Conservation (phyloP, 1,139 yeast species). For the Zygosaccharomyces sapae region DNA sequence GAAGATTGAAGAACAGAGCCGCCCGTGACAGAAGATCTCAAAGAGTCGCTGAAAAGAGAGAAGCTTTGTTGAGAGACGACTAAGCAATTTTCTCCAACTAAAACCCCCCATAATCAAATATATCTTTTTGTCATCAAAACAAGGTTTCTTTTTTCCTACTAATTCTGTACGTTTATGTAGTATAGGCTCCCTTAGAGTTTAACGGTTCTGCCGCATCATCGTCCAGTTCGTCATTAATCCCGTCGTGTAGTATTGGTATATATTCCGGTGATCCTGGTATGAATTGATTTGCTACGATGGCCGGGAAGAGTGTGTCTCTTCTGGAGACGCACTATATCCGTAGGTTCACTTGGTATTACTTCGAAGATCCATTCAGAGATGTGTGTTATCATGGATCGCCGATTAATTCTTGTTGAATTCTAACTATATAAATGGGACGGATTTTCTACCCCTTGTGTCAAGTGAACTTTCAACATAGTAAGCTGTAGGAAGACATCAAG, state of each 20-base stretch:
- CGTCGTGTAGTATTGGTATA: constrained; percentile 27
- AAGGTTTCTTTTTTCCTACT: constrained; percentile 12
- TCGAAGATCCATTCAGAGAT: constrained; percentile 13
- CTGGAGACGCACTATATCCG: not conserved
- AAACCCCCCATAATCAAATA: constrained; percentile 33
- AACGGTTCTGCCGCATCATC: constrained; percentile 9
- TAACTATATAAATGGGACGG: not conserved
- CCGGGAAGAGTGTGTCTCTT: constrained; percentile 20
- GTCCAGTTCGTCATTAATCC: constrained; percentile 8
- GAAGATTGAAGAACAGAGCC: constrained; percentile 98
- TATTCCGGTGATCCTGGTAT: constrained; percentile 22
- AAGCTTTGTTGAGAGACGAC: constrained; percentile 69
- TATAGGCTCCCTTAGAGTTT: constrained; percentile 13
- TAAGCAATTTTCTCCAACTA: constrained; percentile 36
- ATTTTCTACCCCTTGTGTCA: no score
- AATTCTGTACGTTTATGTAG: constrained; percentile 18
- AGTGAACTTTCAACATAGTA: no score
- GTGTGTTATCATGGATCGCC: constrained; percentile 7
- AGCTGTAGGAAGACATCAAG: no score
- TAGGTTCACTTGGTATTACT: not conserved
- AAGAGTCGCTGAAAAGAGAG: constrained; percentile 97
- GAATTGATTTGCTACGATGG: constrained; percentile 22
- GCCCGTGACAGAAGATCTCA: constrained; percentile 99
- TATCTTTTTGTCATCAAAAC: constrained; percentile 27
- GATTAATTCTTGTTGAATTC: not conserved